phyloP scores from a whole-genome alignment of 345 rosid species.

The Moringa oleifera region DNA sequence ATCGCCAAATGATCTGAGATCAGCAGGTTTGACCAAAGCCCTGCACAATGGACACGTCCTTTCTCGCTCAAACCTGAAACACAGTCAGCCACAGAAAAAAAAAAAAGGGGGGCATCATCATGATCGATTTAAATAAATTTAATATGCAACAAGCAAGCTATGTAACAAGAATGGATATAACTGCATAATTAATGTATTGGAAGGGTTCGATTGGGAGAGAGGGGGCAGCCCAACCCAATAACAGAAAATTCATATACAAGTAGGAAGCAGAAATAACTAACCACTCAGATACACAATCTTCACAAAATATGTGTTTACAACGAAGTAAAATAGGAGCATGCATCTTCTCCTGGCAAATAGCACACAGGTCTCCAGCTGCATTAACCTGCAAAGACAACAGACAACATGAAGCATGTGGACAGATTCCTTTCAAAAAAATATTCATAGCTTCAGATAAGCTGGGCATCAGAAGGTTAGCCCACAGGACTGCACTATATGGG shows the following conservation, averaged over 20 bases:
- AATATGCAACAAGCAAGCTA: not conserved
- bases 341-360: slow-evolving; percentile 99
- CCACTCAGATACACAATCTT: slow-evolving; percentile 99
- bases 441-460: no score
- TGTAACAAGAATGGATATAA: not conserved
- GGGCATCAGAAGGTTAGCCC: no score
- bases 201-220: not conserved
- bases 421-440: no score
- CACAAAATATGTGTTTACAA: slow-evolving; percentile 95
- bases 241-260: not conserved
- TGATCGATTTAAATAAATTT: not conserved
- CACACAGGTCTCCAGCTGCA: slow-evolving; percentile 93
- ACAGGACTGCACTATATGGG: no score
- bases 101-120: not conserved
- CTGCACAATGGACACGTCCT: slow-evolving; percentile 97
- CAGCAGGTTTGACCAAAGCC: slow-evolving; percentile 91
- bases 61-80: slow-evolving; percentile 95
- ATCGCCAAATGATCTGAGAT: slow-evolving; percentile 88
- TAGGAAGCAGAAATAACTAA: slow-evolving; percentile 23
- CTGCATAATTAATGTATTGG: not conserved
- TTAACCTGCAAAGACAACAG: slow-evolving; percentile 54
- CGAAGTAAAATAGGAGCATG: slow-evolving; percentile 90
- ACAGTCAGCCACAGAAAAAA: slow-evolving; percentile 7
- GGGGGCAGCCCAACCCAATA: not conserved
- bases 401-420: not conserved